Conservation (phyloP, 73 alveolate species). For the Paramecium sexaurelia region DNA sequence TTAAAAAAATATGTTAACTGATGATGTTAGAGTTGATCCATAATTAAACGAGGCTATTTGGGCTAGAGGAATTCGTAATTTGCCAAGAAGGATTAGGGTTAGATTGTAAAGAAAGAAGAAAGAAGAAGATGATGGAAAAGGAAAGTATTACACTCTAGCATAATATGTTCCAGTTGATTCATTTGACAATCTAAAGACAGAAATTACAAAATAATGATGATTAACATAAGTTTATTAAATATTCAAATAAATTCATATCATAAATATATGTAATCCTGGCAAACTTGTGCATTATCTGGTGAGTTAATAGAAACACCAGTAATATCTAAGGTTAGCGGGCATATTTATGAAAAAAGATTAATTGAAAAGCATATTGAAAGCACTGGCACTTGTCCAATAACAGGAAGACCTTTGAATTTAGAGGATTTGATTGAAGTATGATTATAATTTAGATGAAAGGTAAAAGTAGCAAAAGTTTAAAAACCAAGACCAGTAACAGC, state of each 20-base stretch:
- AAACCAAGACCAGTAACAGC: conserved; percentile 80
- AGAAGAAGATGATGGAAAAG: conserved; percentile 93
- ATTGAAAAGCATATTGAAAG: conserved; percentile 73
- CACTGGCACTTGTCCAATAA: conserved; percentile 85
- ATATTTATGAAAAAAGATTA: conserved; percentile 79
- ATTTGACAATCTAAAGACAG: conserved; percentile 85
- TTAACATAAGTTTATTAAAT: conserved; percentile 21
- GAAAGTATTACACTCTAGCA: conserved; percentile 90
- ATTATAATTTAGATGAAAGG: background rate
- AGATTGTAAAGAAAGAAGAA: conserved; percentile 86
- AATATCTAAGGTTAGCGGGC: conserved; percentile 83
- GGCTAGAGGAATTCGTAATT: conserved; percentile 95
- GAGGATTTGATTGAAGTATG: conserved; percentile 75
- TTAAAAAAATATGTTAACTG: conserved; percentile 87
- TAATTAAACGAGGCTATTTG: conserved; percentile 92
- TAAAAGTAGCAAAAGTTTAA: conserved; percentile 58
- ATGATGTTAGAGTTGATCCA: conserved; percentile 95
- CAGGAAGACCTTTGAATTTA: conserved; percentile 75
- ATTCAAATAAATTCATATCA: conserved; percentile 45
- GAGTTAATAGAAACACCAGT: conserved; percentile 80
- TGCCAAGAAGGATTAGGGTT: conserved; percentile 95
- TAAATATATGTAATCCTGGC: conserved; percentile 59
- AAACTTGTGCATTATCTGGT: conserved; percentile 88
- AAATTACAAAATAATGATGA: conserved; percentile 78
- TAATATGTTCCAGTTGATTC: conserved; percentile 90